These are phyloP conservation scores for Bipolaris zeicola DNA, from an alignment of 2,329 filamentous ascomycete species.

Conservation along the genomic window DNA sequence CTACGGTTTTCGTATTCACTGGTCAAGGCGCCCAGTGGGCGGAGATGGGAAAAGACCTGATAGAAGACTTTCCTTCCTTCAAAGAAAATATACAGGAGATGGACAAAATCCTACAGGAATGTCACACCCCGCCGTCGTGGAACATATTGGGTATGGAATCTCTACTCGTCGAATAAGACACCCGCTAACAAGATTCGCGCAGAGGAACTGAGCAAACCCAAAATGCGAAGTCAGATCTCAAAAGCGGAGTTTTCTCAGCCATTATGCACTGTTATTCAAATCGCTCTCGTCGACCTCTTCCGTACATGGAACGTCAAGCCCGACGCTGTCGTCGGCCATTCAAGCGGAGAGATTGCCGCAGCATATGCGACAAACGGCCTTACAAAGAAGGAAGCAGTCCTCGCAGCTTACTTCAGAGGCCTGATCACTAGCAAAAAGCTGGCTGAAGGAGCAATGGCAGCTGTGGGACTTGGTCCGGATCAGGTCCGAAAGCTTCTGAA, in stretches of 20 bases:
- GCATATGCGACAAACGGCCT: constrained; percentile 33
- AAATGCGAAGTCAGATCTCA: neutral
- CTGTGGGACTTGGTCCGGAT: too few species aligned
- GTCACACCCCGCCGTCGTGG: constrained; percentile 1
- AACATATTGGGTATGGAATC: too few species aligned
- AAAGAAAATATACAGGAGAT: too few species aligned
- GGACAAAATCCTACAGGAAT: neutral
- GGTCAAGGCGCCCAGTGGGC: constrained; percentile 29
- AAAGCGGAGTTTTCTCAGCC: neutral
- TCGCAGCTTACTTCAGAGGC: neutral
- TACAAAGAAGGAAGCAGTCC: neutral
- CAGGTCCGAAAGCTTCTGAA: too few species aligned
- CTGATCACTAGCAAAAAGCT: neutral
- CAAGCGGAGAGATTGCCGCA: constrained; percentile 51
- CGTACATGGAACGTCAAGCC: constrained; percentile 13
- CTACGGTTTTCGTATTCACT: constrained; percentile 17
- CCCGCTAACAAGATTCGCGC: too few species aligned
- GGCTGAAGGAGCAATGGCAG: neutral
- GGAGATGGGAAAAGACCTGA: too few species aligned
- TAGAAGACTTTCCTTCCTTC: too few species aligned
- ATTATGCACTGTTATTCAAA: constrained; percentile 5
- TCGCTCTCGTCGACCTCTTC: constrained; percentile 20
- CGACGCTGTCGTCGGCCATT: constrained; percentile 43
- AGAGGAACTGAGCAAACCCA: neutral
- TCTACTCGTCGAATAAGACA: too few species aligned